Evolutionary conservation across 139 green algal genomes (phyloP), one percentile per base, ranked within the genome.

Genomic region (Deuterostichococcus epilithicus): DNA sequence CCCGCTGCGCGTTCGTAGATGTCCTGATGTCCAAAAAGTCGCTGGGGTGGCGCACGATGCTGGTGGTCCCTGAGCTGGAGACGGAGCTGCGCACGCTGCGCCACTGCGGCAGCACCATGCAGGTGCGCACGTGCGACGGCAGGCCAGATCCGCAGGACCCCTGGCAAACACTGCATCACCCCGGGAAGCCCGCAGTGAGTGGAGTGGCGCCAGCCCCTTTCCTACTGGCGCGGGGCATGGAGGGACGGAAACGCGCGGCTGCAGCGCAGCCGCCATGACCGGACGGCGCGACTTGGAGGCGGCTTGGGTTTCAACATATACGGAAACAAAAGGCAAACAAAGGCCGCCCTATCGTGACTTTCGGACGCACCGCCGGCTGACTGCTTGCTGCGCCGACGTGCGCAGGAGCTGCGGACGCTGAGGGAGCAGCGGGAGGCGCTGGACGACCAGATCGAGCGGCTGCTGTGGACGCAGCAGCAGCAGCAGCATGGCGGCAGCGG

Each of bases 31-130:
- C 72, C 79, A 97, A 96, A 82, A 95, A 96, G 84, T 83, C 79
- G 23, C 82, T 96, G 33, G 90, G 94, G 13, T 99, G 96, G 96
- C 86, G 96, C 34, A 99, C 96, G 23, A 97, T 98, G 94, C 91
- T 99, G 77, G 91, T 98, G 58, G 89, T 98, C 23, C 95, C 95
- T 0, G 95, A 99, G 90, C 89, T 98, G 30, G 92, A 93, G 72
- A 79, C 84, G 28, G 93, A 97, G 85, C 88, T 97, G 45, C 75
- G 82, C 1, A 84, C 87, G 37, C 81, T 90, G 65, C 36, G 35
- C 66, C 33, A 38, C 8, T 63, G 65, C 65, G 37, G 13, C 65
- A 28, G 71, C 71, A 68, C 35, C 71, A 42, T 44, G 38, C 39
- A 65, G 38, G 44, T 65, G 15, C 1, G 68, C 68, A 23, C n/a